Percentiles rank a stretch among this genome's conserved stretches.
These are phyloP conservation scores for Colletotrichum shisoi DNA, from an alignment of 2,329 filamentous ascomycete genomes.

Conservation along the genomic window DNA sequence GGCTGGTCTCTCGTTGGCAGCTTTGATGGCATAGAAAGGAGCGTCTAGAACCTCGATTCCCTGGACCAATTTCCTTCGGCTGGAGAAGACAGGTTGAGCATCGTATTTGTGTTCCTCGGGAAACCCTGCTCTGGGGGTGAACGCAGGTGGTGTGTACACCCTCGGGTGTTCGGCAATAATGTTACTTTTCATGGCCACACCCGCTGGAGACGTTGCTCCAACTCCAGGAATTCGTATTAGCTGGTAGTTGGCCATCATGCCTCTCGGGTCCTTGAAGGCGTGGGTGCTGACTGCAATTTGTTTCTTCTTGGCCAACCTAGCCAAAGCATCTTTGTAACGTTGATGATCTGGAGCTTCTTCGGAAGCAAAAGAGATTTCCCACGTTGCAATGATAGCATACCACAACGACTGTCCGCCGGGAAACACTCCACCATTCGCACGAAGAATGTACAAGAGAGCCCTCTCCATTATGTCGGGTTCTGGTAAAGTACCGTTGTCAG, in stretches of 20 bases:
- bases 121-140: conserved; percentile 43
- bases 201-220: conserved; percentile 54
- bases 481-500: background rate
- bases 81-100: conserved; percentile 39
- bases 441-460: conserved; percentile 51
- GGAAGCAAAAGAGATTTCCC: conserved; percentile 52
- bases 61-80: conserved; percentile 46
- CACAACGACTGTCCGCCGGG: conserved; percentile 61
- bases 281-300: conserved; percentile 53
- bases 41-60: conserved; percentile 60
- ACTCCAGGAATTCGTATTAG: conserved; percentile 55
- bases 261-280: conserved; percentile 53
- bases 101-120: conserved; percentile 40
- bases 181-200: conserved; percentile 55
- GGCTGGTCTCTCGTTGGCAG: conserved; percentile 31
- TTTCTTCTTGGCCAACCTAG: conserved; percentile 50
- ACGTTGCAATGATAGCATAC: conserved; percentile 57
- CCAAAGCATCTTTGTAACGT: conserved; percentile 51
- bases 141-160: conserved; percentile 53
- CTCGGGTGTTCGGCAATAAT: conserved; percentile 55
- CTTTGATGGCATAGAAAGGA: conserved; percentile 55
- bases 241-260: conserved; percentile 55
- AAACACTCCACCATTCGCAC: conserved; percentile 56
- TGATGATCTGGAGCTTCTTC: conserved; percentile 54
- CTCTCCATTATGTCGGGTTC: conserved; percentile 22